A percentile compares a stretch with the other conserved stretches of the same genome.
phyloP scores from a whole-genome alignment of 148 eudicot species.

The Silene latifolia region DNA sequence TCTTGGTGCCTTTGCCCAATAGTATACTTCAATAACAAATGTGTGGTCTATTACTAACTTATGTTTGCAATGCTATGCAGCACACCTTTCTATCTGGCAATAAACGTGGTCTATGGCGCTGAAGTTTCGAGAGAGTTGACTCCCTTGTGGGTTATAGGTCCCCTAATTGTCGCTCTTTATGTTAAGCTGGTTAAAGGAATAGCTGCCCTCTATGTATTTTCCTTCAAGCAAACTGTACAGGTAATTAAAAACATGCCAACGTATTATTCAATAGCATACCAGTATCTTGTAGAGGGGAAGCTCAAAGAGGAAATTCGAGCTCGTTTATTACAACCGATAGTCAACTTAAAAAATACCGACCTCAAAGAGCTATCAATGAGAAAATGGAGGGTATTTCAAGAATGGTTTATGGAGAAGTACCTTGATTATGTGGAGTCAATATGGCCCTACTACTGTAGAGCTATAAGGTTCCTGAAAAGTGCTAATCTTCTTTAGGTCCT shows the following conservation, averaged over 20 bases:
- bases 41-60: neutral
- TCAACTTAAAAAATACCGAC: slow-evolving; percentile 36
- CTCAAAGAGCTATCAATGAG: slow-evolving; percentile 34
- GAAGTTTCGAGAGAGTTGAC: slow-evolving; percentile 79
- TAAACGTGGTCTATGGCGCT: slow-evolving; percentile 63
- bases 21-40: too few relatives aligned
- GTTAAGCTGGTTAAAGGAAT: slow-evolving; percentile 48
- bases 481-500: slow-evolving; percentile 54
- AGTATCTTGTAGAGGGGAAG: slow-evolving; percentile 47
- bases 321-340: slow-evolving; percentile 46
- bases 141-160: slow-evolving; percentile 85
- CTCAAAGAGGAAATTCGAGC: slow-evolving; percentile 38
- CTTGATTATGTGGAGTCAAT: slow-evolving; percentile 72
- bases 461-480: slow-evolving; percentile 62
- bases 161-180: slow-evolving; percentile 55
- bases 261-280: slow-evolving; percentile 33
- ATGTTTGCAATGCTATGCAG: slow-evolving; percentile 44
- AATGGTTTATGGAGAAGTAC: slow-evolving; percentile 52
- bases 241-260: slow-evolving; percentile 47
- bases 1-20: too few relatives aligned
- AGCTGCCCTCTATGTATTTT: slow-evolving; percentile 47
- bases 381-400: slow-evolving; percentile 36
- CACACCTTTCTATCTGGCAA: slow-evolving; percentile 57
- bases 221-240: slow-evolving; percentile 62
- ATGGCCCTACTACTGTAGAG: slow-evolving; percentile 74